These are phyloP conservation scores for Penicillium steckii DNA, from an alignment of 495 filamentous ascomycete genomes.

Conservation along the genomic window DNA sequence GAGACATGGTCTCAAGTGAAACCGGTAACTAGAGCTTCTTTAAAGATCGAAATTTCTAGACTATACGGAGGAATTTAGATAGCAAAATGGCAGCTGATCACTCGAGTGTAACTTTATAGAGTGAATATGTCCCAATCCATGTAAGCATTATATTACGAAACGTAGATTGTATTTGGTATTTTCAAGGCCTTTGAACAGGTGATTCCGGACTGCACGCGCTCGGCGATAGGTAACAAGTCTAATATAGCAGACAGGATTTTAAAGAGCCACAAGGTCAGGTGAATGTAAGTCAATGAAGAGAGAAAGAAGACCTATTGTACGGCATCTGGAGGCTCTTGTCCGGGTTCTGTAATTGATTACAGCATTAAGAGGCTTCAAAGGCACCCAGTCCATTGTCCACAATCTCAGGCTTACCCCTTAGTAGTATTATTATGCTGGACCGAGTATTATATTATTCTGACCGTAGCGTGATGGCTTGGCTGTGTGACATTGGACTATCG, in stretches of 20 bases:
- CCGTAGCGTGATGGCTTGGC: neutral
- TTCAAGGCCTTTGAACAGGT: neutral
- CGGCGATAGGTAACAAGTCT: neutral
- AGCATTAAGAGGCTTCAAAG: neutral
- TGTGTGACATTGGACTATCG: neutral
- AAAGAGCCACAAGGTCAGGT: no score
- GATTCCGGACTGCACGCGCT: neutral
- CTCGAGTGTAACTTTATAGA: constrained; percentile 13
- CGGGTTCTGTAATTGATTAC: no score
- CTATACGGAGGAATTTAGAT: neutral
- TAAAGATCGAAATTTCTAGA: constrained; percentile 1
- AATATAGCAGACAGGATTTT: no score
- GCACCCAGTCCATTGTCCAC: neutral
- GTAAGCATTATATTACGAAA: neutral
- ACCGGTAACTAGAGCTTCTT: neutral
- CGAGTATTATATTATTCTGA: neutral
- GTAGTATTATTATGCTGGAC: neutral
- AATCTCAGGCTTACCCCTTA: neutral
- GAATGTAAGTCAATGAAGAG: no score
- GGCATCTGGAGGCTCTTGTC: no score
- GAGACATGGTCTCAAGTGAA: constrained; percentile 1
- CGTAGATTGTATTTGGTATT: neutral
- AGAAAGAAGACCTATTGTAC: no score
- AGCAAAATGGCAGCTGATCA: constrained; percentile 8
- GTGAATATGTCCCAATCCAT: neutral